These are phyloP conservation scores for Nevesoporus exiguus DNA, from an alignment of 768 basidiomycete genomes.

Conservation along the genomic window DNA sequence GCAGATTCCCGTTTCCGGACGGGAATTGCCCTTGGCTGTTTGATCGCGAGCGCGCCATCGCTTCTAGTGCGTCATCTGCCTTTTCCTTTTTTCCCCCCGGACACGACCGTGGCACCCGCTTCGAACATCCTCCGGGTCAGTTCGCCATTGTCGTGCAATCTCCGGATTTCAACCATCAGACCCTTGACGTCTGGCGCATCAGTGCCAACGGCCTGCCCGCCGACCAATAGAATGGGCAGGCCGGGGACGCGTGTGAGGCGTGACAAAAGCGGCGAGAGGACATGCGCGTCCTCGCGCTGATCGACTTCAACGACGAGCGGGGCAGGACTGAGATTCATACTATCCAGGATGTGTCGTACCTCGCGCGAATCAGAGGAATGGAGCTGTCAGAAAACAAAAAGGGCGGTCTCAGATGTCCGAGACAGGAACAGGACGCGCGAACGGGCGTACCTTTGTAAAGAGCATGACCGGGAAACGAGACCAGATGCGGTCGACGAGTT, in stretches of 20 bases:
- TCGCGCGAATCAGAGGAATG: conserved; percentile 67
- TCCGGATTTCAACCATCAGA: conserved; percentile 47
- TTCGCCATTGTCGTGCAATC: conserved; percentile 47
- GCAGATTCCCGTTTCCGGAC: conserved; percentile 4
- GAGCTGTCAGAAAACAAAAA: conserved; percentile 36
- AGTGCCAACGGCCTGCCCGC: conserved; percentile 54
- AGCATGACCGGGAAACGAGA: conserved; percentile 68
- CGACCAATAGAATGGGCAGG: conserved; percentile 67
- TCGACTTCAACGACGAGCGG: conserved; percentile 73
- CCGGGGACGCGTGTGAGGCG: conserved; percentile 55
- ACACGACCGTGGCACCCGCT: conserved; percentile 58
- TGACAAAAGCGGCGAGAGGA: conserved; percentile 57
- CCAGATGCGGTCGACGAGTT: conserved; percentile 68
- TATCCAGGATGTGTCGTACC: conserved; percentile 54
- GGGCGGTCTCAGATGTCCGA: conserved; percentile 1
- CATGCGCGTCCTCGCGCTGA: conserved; percentile 63
- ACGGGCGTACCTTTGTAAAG: conserved; percentile 56
- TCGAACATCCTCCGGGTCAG: conserved; percentile 46
- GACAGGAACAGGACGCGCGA: not conserved
- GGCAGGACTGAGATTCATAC: conserved; percentile 55
- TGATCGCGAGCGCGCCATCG: not conserved
- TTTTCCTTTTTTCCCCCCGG: conserved; percentile 52
- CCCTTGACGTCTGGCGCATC: conserved; percentile 9
- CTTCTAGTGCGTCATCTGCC: not conserved
- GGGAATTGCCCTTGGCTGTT: not conserved